Evolutionary conservation across 345 rosid species (phyloP).

Genomic region (Brassica cretica): DNA sequence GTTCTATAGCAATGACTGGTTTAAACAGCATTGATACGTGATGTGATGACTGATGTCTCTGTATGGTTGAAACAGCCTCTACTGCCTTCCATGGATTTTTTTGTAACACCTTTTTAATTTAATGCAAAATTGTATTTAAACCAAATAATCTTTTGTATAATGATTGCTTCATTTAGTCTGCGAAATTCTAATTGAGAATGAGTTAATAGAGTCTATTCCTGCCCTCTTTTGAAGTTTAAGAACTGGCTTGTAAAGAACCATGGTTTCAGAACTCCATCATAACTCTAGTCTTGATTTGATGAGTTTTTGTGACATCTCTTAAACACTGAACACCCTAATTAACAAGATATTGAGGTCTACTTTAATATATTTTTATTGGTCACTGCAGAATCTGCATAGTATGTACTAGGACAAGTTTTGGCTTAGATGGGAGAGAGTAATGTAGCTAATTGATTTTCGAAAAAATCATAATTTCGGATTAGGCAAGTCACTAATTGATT

Average conservation of each 20-base stretch:
- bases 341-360: not conserved
- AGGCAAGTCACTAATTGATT: not conserved
- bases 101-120: not conserved
- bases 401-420: not conserved
- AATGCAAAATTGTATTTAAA: too few species aligned
- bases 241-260: too few species aligned
- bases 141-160: too few species aligned
- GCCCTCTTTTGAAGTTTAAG: too few species aligned
- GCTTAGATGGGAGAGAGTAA: not conserved
- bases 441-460: too few species aligned
- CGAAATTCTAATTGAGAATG: too few species aligned
- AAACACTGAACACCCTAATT: not conserved
- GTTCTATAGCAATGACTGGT: not conserved
- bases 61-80: not conserved
- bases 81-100: not conserved
- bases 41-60: not conserved
- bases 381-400: too few species aligned
- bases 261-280: too few species aligned
- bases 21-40: not conserved
- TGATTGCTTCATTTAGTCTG: too few species aligned
- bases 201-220: too few species aligned
- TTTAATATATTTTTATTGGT: too few species aligned
- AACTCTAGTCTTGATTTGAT: too few species aligned
- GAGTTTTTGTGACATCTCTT: not conserved
- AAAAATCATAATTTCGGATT: not conserved